Evolutionary conservation across 192 early-diverging fungal species (phyloP).

Genomic region (Physocladia obscura): DNA sequence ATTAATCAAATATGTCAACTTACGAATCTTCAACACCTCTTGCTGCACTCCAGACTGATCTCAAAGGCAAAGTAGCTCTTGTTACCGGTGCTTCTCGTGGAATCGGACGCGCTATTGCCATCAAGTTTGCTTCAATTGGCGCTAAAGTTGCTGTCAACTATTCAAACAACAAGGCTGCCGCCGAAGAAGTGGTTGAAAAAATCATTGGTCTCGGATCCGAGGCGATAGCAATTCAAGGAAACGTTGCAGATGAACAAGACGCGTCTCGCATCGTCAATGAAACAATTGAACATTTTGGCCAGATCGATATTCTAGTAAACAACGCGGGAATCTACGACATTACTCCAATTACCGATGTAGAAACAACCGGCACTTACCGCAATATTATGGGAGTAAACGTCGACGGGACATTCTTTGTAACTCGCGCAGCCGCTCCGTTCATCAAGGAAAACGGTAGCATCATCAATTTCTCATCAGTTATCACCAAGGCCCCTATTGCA

Average conservation of each 20-base stretch:
- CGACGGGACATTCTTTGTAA: slow-evolving; percentile 47
- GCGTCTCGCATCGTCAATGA: slow-evolving; percentile 27
- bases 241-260: slow-evolving; percentile 28
- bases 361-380: slow-evolving; percentile 39
- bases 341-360: slow-evolving; percentile 19
- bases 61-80: slow-evolving; percentile 29
- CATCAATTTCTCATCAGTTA: slow-evolving; percentile 44
- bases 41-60: no score
- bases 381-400: slow-evolving; percentile 37
- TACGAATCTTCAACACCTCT: no score
- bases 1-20: no score
- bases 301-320: slow-evolving; percentile 45
- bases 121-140: slow-evolving; percentile 21
- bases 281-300: slow-evolving; percentile 37
- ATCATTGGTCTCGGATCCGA: background rate
- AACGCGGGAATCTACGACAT: slow-evolving; percentile 41
- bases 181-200: slow-evolving; percentile 18
- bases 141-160: slow-evolving; percentile 40
- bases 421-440: slow-evolving; percentile 28
- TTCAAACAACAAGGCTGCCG: background rate
- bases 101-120: slow-evolving; percentile 31
- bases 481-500: slow-evolving; percentile 3
- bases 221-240: slow-evolving; percentile 42
- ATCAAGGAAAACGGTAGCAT: slow-evolving; percentile 33
- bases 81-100: slow-evolving; percentile 47